Evolutionary conservation across 2,329 filamentous ascomycete species (phyloP), one percentile per base, ranked within the genome.

Genomic region (Botryosphaeria agaves): DNA sequence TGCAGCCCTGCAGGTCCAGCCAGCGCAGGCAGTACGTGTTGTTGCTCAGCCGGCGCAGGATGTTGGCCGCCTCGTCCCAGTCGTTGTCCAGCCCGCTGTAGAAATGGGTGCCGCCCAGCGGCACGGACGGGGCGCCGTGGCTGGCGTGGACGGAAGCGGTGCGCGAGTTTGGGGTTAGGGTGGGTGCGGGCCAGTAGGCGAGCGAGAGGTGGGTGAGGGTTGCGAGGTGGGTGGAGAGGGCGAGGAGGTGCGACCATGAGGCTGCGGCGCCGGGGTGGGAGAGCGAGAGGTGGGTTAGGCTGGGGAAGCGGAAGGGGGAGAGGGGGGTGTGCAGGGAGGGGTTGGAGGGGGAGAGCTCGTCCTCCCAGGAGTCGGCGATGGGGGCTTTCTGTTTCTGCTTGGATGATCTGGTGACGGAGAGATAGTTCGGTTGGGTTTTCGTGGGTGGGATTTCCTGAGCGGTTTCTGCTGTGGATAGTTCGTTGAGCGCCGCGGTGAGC

Each of bases 1-100:
- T 47, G 40, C 71, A 76, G 6, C 70, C 69, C 43, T 72, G 66
- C 1, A 76, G 49, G 39, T 75, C 71, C 2, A 76, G 56, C 67
- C 68, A 74, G 39, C 63, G 59, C 3, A 76, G 52, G 26, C 66
- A 68, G 38, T 72, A 67, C 0, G 69, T 66, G 26, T 59, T 57
- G 27, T 57, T 51, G 16, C 64, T 68, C 1, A 76, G 52, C 15
- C 62, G 62, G 5, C 66, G 62, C 1, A 76, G 52, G 14, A 74
- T 59, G 12, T 59, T 59, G 1, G 65, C 58, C 2, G 68, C 61
- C 44, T 73, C 68, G 21, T 59, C 56, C 55, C 61, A 64, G 43
- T 72, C 62, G 31, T 65, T 53, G 32, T 72, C 66, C 18, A 59
- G 47, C 3, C 54, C 52, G 5, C 62, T 62, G 47, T 72, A 71